These are phyloP conservation scores for Nadsonia commutata DNA, from an alignment of 1,139 yeast genomes.

Conservation along the genomic window DNA sequence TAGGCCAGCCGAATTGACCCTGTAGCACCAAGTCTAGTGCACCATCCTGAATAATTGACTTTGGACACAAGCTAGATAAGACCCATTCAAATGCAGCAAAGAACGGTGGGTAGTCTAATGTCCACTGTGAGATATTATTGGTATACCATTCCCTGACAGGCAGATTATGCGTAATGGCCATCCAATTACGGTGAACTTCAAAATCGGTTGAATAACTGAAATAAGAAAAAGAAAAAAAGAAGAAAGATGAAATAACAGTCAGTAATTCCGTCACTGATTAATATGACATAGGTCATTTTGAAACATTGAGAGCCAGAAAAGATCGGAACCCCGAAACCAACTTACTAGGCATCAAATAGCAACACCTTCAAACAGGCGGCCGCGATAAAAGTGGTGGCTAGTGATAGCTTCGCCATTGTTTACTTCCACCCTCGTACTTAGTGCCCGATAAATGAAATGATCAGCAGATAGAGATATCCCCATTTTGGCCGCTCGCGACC, in stretches of 20 bases:
- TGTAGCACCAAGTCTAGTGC: slow-evolving; percentile 54
- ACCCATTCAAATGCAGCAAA: slow-evolving; percentile 90
- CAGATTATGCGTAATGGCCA: slow-evolving; percentile 71
- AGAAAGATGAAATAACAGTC: too few relatives aligned
- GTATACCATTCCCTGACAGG: slow-evolving; percentile 74
- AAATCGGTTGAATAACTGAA: slow-evolving; percentile 72
- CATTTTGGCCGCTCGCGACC: too few relatives aligned
- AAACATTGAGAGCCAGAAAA: too few relatives aligned
- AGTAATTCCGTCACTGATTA: too few relatives aligned
- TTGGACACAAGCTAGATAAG: slow-evolving; percentile 59
- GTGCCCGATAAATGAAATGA: too few relatives aligned
- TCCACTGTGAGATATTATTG: slow-evolving; percentile 84
- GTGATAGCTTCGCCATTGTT: slow-evolving; percentile 22
- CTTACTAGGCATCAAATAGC: slow-evolving; percentile 24
- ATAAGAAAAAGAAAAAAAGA: background rate
- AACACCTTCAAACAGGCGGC: slow-evolving; percentile 42
- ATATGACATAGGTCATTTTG: too few relatives aligned
- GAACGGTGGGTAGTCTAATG: slow-evolving; percentile 93
- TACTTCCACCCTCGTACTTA: too few relatives aligned
- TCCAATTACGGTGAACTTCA: slow-evolving; percentile 95
- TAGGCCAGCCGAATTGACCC: slow-evolving; percentile 63
- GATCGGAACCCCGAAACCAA: too few relatives aligned
- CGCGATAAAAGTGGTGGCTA: slow-evolving; percentile 55
- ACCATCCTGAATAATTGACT: slow-evolving; percentile 49
- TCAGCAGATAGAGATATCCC: too few relatives aligned